Evolutionary conservation across 257 asterid species (phyloP).

Genomic region (Solanum medicagineum): DNA sequence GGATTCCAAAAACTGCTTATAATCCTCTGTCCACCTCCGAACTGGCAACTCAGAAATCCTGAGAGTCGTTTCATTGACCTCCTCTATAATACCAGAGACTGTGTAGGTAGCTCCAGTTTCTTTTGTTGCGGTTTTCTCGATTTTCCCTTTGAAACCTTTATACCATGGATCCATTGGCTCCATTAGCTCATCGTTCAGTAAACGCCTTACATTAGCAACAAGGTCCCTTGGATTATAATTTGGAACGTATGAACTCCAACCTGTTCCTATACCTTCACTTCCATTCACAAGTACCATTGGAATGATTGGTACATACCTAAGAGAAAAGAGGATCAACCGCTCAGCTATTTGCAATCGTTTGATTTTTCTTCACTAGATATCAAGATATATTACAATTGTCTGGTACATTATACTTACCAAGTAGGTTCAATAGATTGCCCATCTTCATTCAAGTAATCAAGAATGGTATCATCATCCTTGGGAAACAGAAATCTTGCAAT

Average conservation of each 20-base stretch:
- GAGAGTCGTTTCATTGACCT: constrained; percentile 52
- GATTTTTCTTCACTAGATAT: not conserved
- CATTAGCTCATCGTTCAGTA: constrained; percentile 65
- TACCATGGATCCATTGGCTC: constrained; percentile 93
- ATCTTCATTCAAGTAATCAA: constrained; percentile 79
- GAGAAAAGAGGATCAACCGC: constrained; percentile 1
- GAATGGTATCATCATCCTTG: constrained; percentile 74
- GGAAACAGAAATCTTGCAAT: constrained; percentile 71
- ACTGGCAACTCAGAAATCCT: constrained; percentile 79
- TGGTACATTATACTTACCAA: constrained; percentile 36
- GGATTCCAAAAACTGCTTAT: constrained; percentile 81
- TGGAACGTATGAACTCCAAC: constrained; percentile 89
- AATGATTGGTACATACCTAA: constrained; percentile 79
- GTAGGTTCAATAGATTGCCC: constrained; percentile 89
- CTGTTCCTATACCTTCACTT: constrained; percentile 98
- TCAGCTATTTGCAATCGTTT: not conserved
- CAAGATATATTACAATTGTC: not conserved
- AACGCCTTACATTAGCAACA: constrained; percentile 58
- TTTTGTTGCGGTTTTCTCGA: constrained; percentile 57
- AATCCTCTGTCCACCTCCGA: constrained; percentile 89
- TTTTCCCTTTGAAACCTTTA: constrained; percentile 67
- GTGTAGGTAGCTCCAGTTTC: constrained; percentile 59
- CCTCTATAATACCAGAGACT: constrained; percentile 60
- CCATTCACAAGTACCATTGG: constrained; percentile 94
- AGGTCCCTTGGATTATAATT: constrained; percentile 85